phyloP scores from a whole-genome alignment of 306 rosid genomes.

The Vigna angularis region DNA sequence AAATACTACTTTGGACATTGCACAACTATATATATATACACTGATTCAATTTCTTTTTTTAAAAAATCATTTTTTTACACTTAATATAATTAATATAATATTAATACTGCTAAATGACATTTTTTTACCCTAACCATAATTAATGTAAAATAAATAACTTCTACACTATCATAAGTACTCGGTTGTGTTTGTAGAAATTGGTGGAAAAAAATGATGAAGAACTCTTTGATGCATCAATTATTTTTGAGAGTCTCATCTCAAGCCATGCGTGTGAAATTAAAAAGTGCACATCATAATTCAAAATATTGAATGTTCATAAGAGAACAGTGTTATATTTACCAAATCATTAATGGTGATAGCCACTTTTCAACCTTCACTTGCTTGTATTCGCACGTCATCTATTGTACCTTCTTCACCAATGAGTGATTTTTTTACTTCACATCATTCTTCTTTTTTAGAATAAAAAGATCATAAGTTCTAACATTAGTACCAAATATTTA shows the following conservation, averaged over 20 bases:
- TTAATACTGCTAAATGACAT: background rate
- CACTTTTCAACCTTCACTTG: slow-evolving; percentile 15
- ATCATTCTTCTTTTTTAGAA: no score
- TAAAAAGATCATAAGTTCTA: background rate
- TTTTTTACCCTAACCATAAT: background rate
- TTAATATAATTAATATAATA: no score
- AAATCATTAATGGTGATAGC: slow-evolving; percentile 14
- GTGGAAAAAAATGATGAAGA: background rate
- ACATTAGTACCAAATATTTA: background rate
- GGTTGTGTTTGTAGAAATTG: background rate
- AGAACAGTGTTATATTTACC: background rate
- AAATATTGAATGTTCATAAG: background rate
- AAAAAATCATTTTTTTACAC: no score
- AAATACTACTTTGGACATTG: no score
- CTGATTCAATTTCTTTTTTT: no score
- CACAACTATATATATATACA: no score
- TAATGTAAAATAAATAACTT: background rate
- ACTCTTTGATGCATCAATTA: background rate
- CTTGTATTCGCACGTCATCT: background rate
- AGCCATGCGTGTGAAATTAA: background rate
- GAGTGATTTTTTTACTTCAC: background rate
- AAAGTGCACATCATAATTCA: background rate
- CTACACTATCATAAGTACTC: background rate
- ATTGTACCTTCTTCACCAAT: background rate
- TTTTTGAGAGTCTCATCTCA: background rate